Evolutionary conservation across 352 stramenopile genomes (phyloP), one percentile per base, ranked within the genome.

Genomic region (Phytophthora multivora): DNA sequence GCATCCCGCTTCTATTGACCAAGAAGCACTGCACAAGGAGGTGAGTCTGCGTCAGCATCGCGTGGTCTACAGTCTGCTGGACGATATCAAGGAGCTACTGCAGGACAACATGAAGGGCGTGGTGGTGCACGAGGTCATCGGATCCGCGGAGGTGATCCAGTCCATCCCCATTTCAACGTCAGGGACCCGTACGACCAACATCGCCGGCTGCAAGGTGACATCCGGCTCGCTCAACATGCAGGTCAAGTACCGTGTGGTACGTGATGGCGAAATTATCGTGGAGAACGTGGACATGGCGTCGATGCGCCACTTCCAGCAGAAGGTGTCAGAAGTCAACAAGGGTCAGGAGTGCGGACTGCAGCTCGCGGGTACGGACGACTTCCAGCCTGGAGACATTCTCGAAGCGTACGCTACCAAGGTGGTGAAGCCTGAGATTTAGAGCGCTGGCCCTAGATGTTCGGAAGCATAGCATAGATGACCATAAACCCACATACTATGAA

Each of bases 291-390:
- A 74, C 46, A 90, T 93, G 73, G 73, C 86, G 66, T 89, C 89
- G 33, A 94, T 98, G 77, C 81, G 79, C 19, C 86, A 96, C 63
- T 96, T 97, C 69, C 95, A 98, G 69, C 88, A 97, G 40, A 95
- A 98, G 66, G 93, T 98, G 3, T 79, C 90, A 16, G 80, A 96
- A 65, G 90, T 98, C 12, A 87, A 76, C 45, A 91, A 97, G 67
- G 97, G 97, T 49, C 91, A 98, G 61, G 98, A 99, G 72, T 99
- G 97, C 70, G 98, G 98, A 52, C 96, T 99, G 62, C 91, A 96
- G 62, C 83, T 99, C 38, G 84, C 89, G 21, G 98, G 90, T 59
- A 83, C 79, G 40, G 67, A 98, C 77, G 86, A 96, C 9, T 99
- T 99, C 75, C 54, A 97, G 79, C 75, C 86, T 35, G 97, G 93